phyloP scores from a whole-genome alignment of 176 grass and related monocot genomes.

The Bonia amplexicaulis region DNA sequence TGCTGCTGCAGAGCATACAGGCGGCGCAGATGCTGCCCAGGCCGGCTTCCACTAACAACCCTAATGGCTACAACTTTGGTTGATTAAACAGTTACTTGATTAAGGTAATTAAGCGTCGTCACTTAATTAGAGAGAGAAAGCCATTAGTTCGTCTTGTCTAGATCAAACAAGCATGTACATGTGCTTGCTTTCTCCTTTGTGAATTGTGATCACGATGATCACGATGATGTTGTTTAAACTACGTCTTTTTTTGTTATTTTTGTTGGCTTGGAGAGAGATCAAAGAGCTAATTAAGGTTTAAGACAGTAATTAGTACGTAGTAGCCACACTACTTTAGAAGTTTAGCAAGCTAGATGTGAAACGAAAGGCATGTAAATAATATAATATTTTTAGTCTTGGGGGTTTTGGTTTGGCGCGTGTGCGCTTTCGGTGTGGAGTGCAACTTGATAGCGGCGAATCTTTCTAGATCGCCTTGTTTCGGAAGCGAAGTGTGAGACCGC shows the following conservation, averaged over 20 bases:
- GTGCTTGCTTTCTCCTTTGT: not conserved
- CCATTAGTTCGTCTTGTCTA: not conserved
- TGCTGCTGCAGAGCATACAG: slow-evolving; percentile 56
- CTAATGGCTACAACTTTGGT: slow-evolving; percentile 62
- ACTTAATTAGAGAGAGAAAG: not conserved
- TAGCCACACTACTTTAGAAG: not conserved
- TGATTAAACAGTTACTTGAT: not conserved
- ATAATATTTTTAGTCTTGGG: no score
- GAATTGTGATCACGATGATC: not conserved
- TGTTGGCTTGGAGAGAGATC: not conserved
- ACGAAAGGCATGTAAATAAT: not conserved
- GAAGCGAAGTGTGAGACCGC: slow-evolving; percentile 39
- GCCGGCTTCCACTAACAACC: slow-evolving; percentile 54
- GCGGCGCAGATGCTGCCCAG: slow-evolving; percentile 53
- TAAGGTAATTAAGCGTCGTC: not conserved
- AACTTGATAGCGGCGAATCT: slow-evolving; percentile 38
- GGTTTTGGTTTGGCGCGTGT: not conserved
- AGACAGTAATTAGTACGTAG: not conserved
- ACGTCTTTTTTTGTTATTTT: not conserved
- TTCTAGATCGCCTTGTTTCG: slow-evolving; percentile 29
- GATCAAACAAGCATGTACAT: not conserved
- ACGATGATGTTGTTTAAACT: not conserved
- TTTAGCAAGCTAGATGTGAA: not conserved
- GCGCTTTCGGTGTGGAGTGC: slow-evolving; percentile 22
- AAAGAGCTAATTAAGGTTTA: slow-evolving; percentile 17